These are phyloP conservation scores for Cladosporium sp. DNA, from an alignment of 2,329 filamentous ascomycete species.

Conservation along the genomic window DNA sequence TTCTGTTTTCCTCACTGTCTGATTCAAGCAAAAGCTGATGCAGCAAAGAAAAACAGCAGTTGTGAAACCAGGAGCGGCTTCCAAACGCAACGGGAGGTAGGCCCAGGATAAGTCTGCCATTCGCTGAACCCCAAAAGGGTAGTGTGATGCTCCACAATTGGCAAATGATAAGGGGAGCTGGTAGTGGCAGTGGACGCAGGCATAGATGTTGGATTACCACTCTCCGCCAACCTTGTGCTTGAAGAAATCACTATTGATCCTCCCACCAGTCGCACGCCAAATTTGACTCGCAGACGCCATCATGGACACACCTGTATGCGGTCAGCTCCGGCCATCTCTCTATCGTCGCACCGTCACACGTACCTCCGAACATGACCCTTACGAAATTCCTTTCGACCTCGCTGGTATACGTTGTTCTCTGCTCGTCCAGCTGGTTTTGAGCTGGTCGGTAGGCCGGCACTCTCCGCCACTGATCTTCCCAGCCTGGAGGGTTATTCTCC, in stretches of 20 bases:
- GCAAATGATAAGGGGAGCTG: too few species aligned
- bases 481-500: slow-evolving; percentile 32
- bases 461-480: slow-evolving; percentile 44
- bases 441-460: slow-evolving; percentile 44
- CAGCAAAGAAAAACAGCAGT: too few species aligned
- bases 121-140: too few species aligned
- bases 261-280: slow-evolving; percentile 48
- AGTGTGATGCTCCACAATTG: too few species aligned
- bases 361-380: slow-evolving; percentile 43
- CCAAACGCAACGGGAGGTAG: too few species aligned
- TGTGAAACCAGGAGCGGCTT: too few species aligned
- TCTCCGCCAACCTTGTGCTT: slow-evolving; percentile 51
- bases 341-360: slow-evolving; percentile 28
- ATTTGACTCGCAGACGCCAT: slow-evolving; percentile 34
- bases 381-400: slow-evolving; percentile 43
- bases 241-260: slow-evolving; percentile 44
- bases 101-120: too few species aligned
- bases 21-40: too few species aligned
- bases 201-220: slow-evolving; percentile 15
- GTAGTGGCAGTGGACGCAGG: too few species aligned
- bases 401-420: slow-evolving; percentile 42
- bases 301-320: slow-evolving; percentile 24
- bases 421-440: slow-evolving; percentile 37
- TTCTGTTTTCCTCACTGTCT: too few species aligned
- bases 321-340: slow-evolving; percentile 29